A percentile compares a stretch with the other conserved stretches of the same genome.
phyloP scores from a whole-genome alignment of 805 yeast genomes.

The Schwanniomyces polymorphus region DNA sequence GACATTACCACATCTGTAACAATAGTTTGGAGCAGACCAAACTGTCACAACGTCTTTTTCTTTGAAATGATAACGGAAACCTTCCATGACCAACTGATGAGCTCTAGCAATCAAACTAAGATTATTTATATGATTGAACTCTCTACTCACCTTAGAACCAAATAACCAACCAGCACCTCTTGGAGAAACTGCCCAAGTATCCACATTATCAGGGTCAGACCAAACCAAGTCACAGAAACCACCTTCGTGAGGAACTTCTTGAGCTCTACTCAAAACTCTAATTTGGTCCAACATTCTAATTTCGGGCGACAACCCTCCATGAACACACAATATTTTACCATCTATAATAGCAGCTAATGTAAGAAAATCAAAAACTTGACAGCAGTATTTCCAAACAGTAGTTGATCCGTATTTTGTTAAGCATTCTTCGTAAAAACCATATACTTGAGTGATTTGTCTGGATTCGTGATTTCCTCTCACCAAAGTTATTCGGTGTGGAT shows the following conservation, averaged over 20 bases:
- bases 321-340: constrained; percentile 92
- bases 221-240: constrained; percentile 97
- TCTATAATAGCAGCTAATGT: constrained; percentile 95
- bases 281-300: constrained; percentile 97
- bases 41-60: constrained; percentile 97
- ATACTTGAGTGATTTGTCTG: constrained; percentile 97
- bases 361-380: constrained; percentile 92
- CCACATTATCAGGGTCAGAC: constrained; percentile 98
- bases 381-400: constrained; percentile 94
- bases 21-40: no score
- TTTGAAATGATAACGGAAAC: constrained; percentile 93
- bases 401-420: constrained; percentile 89
- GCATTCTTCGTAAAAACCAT: constrained; percentile 97
- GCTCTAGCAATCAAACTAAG: constrained; percentile 90
- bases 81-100: constrained; percentile 98
- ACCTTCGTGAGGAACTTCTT: constrained; percentile 98
- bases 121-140: constrained; percentile 93
- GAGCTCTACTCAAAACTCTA: constrained; percentile 90
- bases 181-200: constrained; percentile 97
- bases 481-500: constrained; percentile 80
- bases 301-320: constrained; percentile 97
- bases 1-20: constrained; percentile 96
- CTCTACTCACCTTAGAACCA: constrained; percentile 91
- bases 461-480: constrained; percentile 98
- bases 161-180: constrained; percentile 99